Conservation (phyloP, 108 stramenopile genomes). For the Schizochytrium sp. region DNA sequence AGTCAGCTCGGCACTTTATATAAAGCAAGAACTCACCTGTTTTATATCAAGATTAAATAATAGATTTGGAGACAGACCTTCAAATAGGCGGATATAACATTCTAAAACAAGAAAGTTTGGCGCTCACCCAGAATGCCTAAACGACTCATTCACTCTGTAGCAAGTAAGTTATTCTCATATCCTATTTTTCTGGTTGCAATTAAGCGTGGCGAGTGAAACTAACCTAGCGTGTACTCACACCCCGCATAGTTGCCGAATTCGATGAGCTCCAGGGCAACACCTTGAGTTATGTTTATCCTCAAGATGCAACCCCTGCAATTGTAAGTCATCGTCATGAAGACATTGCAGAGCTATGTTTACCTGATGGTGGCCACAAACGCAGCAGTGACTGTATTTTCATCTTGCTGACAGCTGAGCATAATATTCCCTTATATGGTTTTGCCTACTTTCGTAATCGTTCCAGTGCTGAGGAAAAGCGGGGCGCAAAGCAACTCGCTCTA, state of each 20-base stretch:
- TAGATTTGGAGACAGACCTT: background rate
- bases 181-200: too few relatives aligned
- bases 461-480: constrained; percentile 28
- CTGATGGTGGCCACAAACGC: constrained; percentile 42
- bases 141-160: constrained; percentile 21
- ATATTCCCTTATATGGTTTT: constrained; percentile 38
- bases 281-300: constrained; percentile 38
- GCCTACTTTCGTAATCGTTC: constrained; percentile 37
- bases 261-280: constrained; percentile 55
- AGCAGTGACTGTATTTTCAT: constrained; percentile 46
- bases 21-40: too few relatives aligned
- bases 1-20: too few relatives aligned
- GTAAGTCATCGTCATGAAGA: background rate
- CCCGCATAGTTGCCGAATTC: constrained; percentile 37
- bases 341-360: constrained; percentile 51
- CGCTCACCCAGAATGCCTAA: background rate
- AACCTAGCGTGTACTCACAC: background rate
- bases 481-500: constrained; percentile 58
- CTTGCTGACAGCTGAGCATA: background rate
- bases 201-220: too few relatives aligned
- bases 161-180: background rate
- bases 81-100: background rate
- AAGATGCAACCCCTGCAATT: constrained; percentile 3
- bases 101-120: background rate
- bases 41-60: background rate